These are phyloP conservation scores for Blastobotrys buckinghamii DNA, from an alignment of 1,139 yeast genomes.

Conservation along the genomic window DNA sequence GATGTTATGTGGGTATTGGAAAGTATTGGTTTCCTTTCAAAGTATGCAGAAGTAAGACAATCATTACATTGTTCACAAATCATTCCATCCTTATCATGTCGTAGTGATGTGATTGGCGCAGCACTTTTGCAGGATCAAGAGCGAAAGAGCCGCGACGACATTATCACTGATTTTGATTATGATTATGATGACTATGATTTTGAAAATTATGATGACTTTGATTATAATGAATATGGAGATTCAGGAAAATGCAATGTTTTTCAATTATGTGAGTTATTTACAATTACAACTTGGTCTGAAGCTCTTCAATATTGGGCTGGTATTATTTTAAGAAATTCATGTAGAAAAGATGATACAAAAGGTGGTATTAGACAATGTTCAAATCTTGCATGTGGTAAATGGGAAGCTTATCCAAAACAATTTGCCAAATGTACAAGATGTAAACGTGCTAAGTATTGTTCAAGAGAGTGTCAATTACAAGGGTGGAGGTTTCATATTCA, in stretches of 20 bases:
- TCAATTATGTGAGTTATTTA: conserved; percentile 87
- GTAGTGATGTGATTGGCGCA: conserved; percentile 16
- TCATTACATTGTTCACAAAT: conserved; percentile 66
- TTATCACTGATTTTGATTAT: conserved; percentile 22
- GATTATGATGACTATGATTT: conserved; percentile 56
- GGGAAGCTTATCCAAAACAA: conserved; percentile 89
- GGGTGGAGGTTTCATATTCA: conserved; percentile 93
- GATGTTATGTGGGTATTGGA: conserved; percentile 94
- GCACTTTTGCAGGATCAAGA: background rate
- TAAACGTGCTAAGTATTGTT: conserved; percentile 90
- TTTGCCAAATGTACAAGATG: conserved; percentile 94
- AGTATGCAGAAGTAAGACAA: conserved; percentile 75
- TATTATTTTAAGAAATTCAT: conserved; percentile 91
- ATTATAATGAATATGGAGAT: conserved; percentile 2
- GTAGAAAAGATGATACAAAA: conserved; percentile 77
- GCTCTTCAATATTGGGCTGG: conserved; percentile 97
- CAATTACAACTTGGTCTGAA: conserved; percentile 58
- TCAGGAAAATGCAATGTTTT: conserved; percentile 56
- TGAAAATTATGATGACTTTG: conserved; percentile 16
- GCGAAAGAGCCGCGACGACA: background rate
- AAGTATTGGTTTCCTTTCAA: conserved; percentile 84
- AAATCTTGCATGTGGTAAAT: conserved; percentile 84
- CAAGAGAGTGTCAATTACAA: conserved; percentile 81
- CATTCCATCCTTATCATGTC: conserved; percentile 39
- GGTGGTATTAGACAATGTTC: conserved; percentile 97